Evolutionary conservation across 75 land plant genomes (phyloP).

Genomic region (Pinus taeda): DNA sequence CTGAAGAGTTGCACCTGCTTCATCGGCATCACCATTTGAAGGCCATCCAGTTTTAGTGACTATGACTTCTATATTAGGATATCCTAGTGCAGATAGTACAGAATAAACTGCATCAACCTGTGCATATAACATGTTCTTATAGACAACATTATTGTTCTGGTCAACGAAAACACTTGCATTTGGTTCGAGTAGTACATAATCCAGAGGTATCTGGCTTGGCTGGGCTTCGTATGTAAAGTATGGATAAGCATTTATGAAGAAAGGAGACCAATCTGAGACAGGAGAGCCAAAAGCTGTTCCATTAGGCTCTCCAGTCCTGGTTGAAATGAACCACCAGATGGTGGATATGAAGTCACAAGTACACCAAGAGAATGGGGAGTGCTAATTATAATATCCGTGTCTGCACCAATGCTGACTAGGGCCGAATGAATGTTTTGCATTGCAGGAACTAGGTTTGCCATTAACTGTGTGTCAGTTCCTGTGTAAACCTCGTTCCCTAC

Average conservation of each 20-base stretch:
- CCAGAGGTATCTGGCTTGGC: conserved; percentile 42
- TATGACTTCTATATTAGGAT: conserved; percentile 44
- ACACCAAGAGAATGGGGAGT: conserved; percentile 57
- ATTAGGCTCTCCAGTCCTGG: conserved; percentile 25
- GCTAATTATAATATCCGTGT: conserved; percentile 43
- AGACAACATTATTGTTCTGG: conserved; percentile 22
- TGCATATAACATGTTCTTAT: conserved; percentile 67
- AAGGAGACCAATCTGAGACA: conserved; percentile 43
- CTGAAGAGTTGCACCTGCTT: conserved; percentile 26
- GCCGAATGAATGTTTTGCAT: conserved; percentile 59
- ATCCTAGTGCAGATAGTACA: conserved; percentile 60
- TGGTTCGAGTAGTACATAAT: conserved; percentile 57
- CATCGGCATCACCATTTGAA: conserved; percentile 19
- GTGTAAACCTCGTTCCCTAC: conserved; percentile 81
- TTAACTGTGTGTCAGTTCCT: conserved; percentile 30
- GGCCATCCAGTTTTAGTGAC: conserved; percentile 96
- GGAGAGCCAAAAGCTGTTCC: conserved; percentile 44
- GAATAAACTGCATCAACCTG: conserved; percentile 70
- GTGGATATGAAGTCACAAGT: conserved; percentile 65
- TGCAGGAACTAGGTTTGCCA: conserved; percentile 52
- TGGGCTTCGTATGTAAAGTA: conserved; percentile 59
- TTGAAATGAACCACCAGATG: conserved; percentile 51
- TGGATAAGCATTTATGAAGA: conserved; percentile 78
- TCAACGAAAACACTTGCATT: conserved; percentile 44
- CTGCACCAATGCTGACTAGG: conserved; percentile 26